phyloP scores from a whole-genome alignment of 352 stramenopile genomes.

The Pythium aristosporum region DNA sequence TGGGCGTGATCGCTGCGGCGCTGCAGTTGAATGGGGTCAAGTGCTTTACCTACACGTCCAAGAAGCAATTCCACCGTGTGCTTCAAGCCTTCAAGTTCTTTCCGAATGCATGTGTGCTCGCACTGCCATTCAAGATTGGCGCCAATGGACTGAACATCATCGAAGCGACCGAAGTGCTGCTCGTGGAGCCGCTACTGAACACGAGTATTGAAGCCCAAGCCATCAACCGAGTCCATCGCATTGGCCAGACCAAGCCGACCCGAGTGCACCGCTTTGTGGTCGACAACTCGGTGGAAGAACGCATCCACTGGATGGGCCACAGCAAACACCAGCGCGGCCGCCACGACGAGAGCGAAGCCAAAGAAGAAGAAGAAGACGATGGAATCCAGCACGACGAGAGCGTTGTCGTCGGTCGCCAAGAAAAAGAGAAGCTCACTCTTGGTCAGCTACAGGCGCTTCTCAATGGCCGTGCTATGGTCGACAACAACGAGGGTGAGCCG shows the following conservation, averaged over 20 bases:
- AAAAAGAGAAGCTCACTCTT: constrained; percentile 60
- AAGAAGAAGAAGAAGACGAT: constrained; percentile 23
- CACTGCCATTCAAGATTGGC: constrained; percentile 84
- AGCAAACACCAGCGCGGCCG: not conserved
- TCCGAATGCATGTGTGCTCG: constrained; percentile 56
- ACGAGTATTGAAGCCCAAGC: constrained; percentile 81
- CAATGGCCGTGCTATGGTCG: constrained; percentile 19
- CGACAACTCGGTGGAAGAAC: constrained; percentile 85
- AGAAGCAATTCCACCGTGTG: constrained; percentile 43
- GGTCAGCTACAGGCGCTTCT: constrained; percentile 47
- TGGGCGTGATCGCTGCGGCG: constrained; percentile 33
- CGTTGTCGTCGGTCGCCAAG: constrained; percentile 43
- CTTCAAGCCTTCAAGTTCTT: constrained; percentile 56
- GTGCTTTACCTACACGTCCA: constrained; percentile 76
- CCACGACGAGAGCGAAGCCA: constrained; percentile 4
- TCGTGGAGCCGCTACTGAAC: constrained; percentile 91
- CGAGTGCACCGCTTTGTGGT: constrained; percentile 91
- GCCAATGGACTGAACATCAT: constrained; percentile 92
- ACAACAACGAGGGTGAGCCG: not conserved
- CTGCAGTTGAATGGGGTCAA: constrained; percentile 47
- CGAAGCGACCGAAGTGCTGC: constrained; percentile 90
- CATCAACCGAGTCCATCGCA: constrained; percentile 89
- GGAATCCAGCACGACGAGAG: constrained; percentile 30
- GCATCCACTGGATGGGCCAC: constrained; percentile 66
- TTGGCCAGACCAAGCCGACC: constrained; percentile 85